Conservation (phyloP, 176 grass and related monocot genomes). For the Juncus inflexus region DNA sequence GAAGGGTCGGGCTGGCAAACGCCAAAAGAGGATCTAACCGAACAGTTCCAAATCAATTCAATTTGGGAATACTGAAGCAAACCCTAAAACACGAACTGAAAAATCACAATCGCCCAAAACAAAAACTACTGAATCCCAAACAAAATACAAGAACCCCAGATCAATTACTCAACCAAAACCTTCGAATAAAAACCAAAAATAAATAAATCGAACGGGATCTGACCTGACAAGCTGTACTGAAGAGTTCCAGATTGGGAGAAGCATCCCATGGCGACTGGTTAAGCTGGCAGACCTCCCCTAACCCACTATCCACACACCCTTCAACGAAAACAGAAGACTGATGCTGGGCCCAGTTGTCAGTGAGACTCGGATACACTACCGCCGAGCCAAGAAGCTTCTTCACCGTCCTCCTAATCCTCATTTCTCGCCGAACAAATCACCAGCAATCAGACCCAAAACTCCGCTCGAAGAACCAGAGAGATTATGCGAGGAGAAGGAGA, state of each 20-base stretch:
- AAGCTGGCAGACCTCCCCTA: slow-evolving; percentile 17
- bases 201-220: not conserved
- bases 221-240: slow-evolving; percentile 11
- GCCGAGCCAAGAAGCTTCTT: slow-evolving; percentile 25
- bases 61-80: slow-evolving; percentile 26
- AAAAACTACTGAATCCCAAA: not conserved
- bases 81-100: slow-evolving; percentile 22
- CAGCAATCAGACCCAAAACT: no score
- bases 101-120: slow-evolving; percentile 7
- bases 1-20: not conserved
- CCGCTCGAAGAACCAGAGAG: not conserved
- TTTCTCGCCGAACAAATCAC: not conserved
- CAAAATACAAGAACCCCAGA: slow-evolving; percentile 6
- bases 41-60: slow-evolving; percentile 2
- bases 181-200: slow-evolving; percentile 4
- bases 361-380: slow-evolving; percentile 16
- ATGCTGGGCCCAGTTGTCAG: slow-evolving; percentile 8
- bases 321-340: no score
- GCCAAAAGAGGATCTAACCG: not conserved
- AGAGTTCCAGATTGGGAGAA: slow-evolving; percentile 29
- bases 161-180: slow-evolving; percentile 2
- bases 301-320: not conserved
- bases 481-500: slow-evolving; percentile 19
- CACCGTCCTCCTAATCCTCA: slow-evolving; percentile 30
- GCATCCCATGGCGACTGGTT: slow-evolving; percentile 29